Evolutionary conservation across 768 basidiomycete genomes (phyloP).

Genomic region (Boletus reticulatus): DNA sequence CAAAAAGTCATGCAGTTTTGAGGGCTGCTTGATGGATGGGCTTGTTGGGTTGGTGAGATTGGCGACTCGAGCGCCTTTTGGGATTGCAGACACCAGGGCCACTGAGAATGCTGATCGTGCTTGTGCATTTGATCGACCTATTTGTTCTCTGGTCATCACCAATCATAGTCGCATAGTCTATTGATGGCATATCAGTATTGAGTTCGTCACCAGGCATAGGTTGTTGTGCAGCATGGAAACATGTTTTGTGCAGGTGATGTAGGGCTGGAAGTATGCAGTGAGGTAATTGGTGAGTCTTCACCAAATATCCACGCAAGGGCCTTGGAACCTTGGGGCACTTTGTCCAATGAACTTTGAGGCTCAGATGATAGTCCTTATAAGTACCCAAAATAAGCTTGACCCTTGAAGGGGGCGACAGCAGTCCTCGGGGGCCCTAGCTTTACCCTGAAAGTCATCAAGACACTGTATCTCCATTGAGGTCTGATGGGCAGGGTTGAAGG

Average conservation of each 20-base stretch:
- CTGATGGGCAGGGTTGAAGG: no score
- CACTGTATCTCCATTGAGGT: no score
- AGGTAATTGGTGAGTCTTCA: constrained; percentile 36
- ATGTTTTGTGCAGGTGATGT: constrained; percentile 28
- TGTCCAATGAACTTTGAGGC: constrained; percentile 11
- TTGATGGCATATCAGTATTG: constrained; percentile 31
- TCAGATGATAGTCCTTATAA: no score
- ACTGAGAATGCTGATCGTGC: constrained; percentile 91
- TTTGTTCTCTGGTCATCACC: constrained; percentile 25
- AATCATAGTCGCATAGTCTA: constrained; percentile 30
- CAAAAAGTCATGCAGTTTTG: constrained; percentile 95
- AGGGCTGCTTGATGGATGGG: constrained; percentile 43
- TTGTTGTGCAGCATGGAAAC: constrained; percentile 14
- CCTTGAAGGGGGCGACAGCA: no score
- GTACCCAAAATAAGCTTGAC: no score
- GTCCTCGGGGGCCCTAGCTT: no score
- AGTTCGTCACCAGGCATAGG: constrained; percentile 36
- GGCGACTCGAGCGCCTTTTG: constrained; percentile 60
- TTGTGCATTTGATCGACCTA: constrained; percentile 70
- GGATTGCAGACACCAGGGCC: constrained; percentile 87
- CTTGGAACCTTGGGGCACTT: constrained; percentile 36
- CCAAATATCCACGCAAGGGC: constrained; percentile 47
- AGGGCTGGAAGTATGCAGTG: constrained; percentile 33
- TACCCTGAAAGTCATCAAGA: no score
- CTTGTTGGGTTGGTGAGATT: constrained; percentile 44